Base-by-base conservation (phyloP, 768 basidiomycete genomes). In the Auriscalpium orientale region DNA sequence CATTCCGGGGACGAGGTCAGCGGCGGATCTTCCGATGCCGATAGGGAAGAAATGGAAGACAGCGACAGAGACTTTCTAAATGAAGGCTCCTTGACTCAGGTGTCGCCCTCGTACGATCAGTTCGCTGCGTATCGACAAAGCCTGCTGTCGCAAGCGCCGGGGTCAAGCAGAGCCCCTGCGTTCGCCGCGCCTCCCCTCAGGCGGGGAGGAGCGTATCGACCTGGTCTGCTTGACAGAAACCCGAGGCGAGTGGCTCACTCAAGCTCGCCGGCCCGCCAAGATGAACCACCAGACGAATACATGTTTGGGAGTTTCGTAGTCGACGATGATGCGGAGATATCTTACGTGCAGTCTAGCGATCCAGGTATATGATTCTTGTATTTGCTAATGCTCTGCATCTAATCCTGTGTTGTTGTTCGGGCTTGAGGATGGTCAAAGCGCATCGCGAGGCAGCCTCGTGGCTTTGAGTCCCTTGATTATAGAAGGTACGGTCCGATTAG, bases 1-100 rank as follows among this genome's bases (percentile, higher is more conserved):
- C 91, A 91, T 63, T 93, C 91, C 9, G 91, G 89, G 18, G 89
- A 89, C 55, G 91, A 92, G 64, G 74, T 76, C 54, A 85, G 84
- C 62, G 78, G 75, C 54, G 88, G 87, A 36, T 74, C 72, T 1
- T 85, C 84, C 1, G 75, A 76, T 62, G 80, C 76, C 58, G 78
- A 81, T 40, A 76, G 78, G 22, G 72, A 71, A 38, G 64, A 79
- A 22, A 74, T 71, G 28, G 63, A 65, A 36, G 86, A 86, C 65
- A 82, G 79, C 36, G 89, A 92, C 64, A 72, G 78, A 47, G 72
- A 68, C 59, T 93, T 93, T 70, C 67, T 90, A 36, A 75, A 81
- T 57, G 79, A 84, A 48, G 68, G 81, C 16, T 76, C 82, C 3
- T 74, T 79, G 54, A 90, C 89, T 10, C 91, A 91, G 66, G 74